Conservation (phyloP, 2,329 filamentous ascomycete genomes). For the Penicillium sp. region DNA sequence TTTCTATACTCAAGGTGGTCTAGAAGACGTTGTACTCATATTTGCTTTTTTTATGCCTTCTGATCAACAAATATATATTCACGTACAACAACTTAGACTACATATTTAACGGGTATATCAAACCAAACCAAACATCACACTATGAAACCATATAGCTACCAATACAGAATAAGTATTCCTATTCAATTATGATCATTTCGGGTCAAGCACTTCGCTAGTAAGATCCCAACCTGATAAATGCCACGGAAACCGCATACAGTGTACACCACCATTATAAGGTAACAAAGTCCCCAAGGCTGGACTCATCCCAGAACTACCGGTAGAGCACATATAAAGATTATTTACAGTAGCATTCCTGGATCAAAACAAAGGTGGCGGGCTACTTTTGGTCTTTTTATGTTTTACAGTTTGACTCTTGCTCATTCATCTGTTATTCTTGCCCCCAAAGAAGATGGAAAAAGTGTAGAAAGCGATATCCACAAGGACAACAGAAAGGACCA, state of each 20-base stretch:
- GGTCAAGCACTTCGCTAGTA: background rate
- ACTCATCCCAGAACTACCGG: background rate
- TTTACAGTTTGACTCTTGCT: background rate
- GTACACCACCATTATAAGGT: background rate
- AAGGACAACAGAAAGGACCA: background rate
- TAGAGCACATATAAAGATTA: background rate
- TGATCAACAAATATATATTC: background rate
- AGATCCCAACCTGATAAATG: background rate
- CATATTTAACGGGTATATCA: background rate
- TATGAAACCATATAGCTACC: rapidly evolving
- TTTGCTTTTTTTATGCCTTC: background rate
- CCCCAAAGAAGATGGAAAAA: background rate
- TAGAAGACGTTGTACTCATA: too few relatives aligned
- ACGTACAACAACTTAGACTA: background rate
- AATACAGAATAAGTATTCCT: background rate
- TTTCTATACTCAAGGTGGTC: background rate
- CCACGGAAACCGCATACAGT: background rate
- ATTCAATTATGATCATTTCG: background rate
- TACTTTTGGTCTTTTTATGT: background rate
- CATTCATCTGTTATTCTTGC: background rate
- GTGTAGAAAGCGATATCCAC: too few relatives aligned
- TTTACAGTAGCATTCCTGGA: background rate
- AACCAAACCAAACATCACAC: too few relatives aligned
- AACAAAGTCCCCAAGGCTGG: background rate
- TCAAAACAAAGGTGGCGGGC: background rate